Evolutionary conservation across 768 basidiomycete species (phyloP).

Genomic region (Trametes punicea): DNA sequence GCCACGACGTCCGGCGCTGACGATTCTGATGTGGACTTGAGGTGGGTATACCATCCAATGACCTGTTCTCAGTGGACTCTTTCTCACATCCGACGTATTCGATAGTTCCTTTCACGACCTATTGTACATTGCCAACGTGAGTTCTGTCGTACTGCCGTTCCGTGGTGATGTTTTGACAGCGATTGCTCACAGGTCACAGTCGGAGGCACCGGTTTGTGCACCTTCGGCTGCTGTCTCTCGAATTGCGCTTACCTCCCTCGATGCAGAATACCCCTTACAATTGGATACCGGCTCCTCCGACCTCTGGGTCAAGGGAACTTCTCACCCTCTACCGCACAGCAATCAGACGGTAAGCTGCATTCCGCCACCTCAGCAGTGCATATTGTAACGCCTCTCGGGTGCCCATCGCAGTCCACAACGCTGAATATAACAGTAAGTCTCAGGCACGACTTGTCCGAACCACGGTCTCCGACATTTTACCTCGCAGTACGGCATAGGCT

Average conservation of each 20-base stretch:
- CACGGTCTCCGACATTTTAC: neutral
- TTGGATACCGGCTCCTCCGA: conserved; percentile 86
- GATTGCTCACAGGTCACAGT: conserved; percentile 53
- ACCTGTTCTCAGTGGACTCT: neutral
- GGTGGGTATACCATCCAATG: neutral
- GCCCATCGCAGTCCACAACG: conserved; percentile 35
- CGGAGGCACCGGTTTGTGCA: conserved; percentile 52
- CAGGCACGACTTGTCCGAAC: neutral
- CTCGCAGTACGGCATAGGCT: conserved; percentile 74
- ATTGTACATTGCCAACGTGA: conserved; percentile 74
- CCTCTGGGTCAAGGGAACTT: conserved; percentile 50
- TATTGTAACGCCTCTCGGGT: conserved; percentile 1
- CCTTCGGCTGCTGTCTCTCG: neutral
- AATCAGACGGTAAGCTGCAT: conserved; percentile 24
- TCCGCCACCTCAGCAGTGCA: neutral
- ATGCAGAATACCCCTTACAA: conserved; percentile 73
- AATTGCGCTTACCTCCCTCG: conserved; percentile 6
- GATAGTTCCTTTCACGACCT: conserved; percentile 69
- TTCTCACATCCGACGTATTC: neutral
- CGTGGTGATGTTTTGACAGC: neutral
- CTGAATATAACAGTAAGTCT: conserved; percentile 62
- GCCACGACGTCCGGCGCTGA: conserved; percentile 30
- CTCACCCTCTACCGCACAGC: conserved; percentile 20
- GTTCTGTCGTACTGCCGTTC: conserved; percentile 26
- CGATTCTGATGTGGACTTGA: conserved; percentile 34